Evolutionary conservation across 2,329 filamentous ascomycete genomes (phyloP).

Genomic region (Cryphonectria carpinicola): DNA sequence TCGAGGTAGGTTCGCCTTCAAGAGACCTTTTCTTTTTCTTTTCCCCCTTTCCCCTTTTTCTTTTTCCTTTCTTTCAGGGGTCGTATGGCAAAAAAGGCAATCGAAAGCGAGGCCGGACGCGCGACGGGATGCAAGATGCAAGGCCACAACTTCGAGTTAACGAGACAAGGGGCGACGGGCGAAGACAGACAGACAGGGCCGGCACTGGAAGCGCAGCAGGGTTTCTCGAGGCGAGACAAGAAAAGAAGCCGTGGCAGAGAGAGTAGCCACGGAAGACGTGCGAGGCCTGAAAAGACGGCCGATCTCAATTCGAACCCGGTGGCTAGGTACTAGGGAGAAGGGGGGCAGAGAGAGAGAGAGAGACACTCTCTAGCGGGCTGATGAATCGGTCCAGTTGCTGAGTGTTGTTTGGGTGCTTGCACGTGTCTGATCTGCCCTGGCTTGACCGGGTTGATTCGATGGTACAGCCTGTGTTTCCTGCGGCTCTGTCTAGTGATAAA

Average conservation of each 20-base stretch:
- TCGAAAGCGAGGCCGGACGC: conserved; percentile 27
- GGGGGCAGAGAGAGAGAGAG: not conserved
- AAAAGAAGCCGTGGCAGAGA: conserved; percentile 17
- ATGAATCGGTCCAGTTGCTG: conserved; percentile 16
- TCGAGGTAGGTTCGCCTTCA: conserved; percentile 20
- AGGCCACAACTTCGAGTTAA: conserved; percentile 17
- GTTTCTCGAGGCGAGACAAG: conserved; percentile 27
- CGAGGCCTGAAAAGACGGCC: conserved; percentile 16
- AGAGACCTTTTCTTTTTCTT: not conserved
- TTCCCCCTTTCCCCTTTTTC: not conserved
- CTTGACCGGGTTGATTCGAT: conserved; percentile 24
- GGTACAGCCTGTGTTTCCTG: conserved; percentile 27
- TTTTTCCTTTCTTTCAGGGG: not conserved
- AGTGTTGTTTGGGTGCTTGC: conserved; percentile 18
- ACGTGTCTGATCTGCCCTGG: conserved; percentile 20
- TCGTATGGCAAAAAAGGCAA: conserved; percentile 25
- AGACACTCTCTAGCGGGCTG: conserved; percentile 16
- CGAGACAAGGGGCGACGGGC: conserved; percentile 18
- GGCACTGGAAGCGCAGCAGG: conserved; percentile 16
- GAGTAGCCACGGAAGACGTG: conserved; percentile 10
- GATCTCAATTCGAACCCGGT: conserved; percentile 14
- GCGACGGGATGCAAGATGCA: conserved; percentile 26
- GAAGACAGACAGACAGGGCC: conserved; percentile 15
- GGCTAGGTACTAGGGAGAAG: not conserved
- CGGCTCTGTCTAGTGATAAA: conserved; percentile 21